Base-by-base conservation (phyloP, 2,329 filamentous ascomycete species). In the Didymella pinodella region DNA sequence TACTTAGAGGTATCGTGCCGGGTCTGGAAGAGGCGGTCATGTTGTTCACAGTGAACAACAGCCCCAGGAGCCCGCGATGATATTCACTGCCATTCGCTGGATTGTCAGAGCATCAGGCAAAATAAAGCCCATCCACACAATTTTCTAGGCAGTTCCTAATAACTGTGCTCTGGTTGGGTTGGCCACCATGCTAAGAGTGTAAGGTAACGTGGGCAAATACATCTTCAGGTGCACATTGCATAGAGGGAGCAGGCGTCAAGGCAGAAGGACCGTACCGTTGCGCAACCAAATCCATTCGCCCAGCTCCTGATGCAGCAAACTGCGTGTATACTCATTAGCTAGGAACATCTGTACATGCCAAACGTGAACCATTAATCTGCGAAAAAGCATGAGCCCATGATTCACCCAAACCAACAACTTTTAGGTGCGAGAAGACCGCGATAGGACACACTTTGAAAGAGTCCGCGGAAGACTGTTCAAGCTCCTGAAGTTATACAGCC, bases 361-460 rank as follows among this genome's bases (percentile, higher is more conserved):
- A 60, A 43, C 52, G 51, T 55, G 40, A 60, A 32, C 52, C 57
- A 60, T 60, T 56, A 45, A 48, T 48, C 45, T 44, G 43, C 38
- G 48, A 47, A 40, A 34, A 48, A 48, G 28, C 46, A 54, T 14
- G 34, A 52, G 38, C 29, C 44, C 31, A 36, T 38, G 12, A 48
- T 28, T 44, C 50, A 60, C 48, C 48, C 52, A 18, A 28, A 14
- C 14, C 28, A 34, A 48, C 11, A 31, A 48, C 48, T 60, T 60
- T 56, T 51, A 48, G 43, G 38, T 48, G 50, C 34, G 41, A 29
- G 25, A 34, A 40, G 44, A 32, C 45, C 44, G 26, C 25, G 12
- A 44, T 29, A 29, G 25, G 22, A 48, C 57, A 49, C 11, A 5
- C 2, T 41, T 47, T 54, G 40, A 29, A 49, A 50, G 7, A 45